These are phyloP conservation scores for Aspergillus ochraceus DNA, from an alignment of 2,329 filamentous ascomycete genomes.

Conservation along the genomic window DNA sequence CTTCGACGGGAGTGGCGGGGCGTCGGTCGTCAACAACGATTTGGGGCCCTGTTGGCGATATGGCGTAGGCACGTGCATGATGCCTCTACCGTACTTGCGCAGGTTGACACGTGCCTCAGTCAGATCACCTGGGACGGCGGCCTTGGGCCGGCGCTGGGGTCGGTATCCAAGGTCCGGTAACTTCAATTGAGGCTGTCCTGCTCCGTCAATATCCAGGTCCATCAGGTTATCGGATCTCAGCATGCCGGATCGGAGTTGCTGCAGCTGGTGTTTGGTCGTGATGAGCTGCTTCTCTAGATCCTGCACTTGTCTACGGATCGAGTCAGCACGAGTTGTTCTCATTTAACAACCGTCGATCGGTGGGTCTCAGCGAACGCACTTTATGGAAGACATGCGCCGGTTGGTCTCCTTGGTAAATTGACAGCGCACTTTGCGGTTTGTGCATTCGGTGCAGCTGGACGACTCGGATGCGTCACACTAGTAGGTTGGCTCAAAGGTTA, in stretches of 20 bases:
- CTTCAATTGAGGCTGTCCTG: slow-evolving; percentile 50
- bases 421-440: slow-evolving; percentile 92
- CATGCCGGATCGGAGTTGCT: slow-evolving; percentile 67
- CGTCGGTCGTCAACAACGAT: slow-evolving; percentile 52
- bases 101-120: slow-evolving; percentile 71
- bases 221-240: slow-evolving; percentile 48
- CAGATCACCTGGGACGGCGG: slow-evolving; percentile 66
- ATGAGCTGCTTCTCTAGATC: slow-evolving; percentile 91
- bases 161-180: slow-evolving; percentile 67
- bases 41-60: slow-evolving; percentile 59
- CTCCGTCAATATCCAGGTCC: slow-evolving; percentile 42
- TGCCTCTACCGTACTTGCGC: slow-evolving; percentile 69
- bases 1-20: slow-evolving; percentile 69
- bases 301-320: slow-evolving; percentile 70
- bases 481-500: slow-evolving; percentile 4
- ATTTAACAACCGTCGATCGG: slow-evolving; percentile 1
- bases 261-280: slow-evolving; percentile 76
- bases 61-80: slow-evolving; percentile 75
- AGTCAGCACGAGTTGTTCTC: slow-evolving; percentile 17
- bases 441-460: slow-evolving; percentile 94
- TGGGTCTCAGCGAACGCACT: slow-evolving; percentile 51
- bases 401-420: slow-evolving; percentile 99
- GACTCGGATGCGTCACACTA: slow-evolving; percentile 95
- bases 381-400: slow-evolving; percentile 97
- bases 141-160: slow-evolving; percentile 63